phyloP scores from a whole-genome alignment of 2,329 filamentous ascomycete genomes.

The Pestalotiopsis sp. region DNA sequence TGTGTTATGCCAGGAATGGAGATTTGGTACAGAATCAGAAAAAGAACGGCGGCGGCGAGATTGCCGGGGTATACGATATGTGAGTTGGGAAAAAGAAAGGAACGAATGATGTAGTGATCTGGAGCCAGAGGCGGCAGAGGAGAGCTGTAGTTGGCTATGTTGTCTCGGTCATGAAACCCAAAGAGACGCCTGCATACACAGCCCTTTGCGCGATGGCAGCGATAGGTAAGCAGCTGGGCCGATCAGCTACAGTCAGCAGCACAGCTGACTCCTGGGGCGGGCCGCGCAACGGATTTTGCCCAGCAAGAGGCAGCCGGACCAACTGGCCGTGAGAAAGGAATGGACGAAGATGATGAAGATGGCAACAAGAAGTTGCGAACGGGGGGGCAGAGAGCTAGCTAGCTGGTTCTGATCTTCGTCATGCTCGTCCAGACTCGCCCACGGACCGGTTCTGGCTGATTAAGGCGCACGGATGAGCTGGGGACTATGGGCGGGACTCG shows the following conservation, averaged over 20 bases:
- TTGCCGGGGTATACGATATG: constrained; percentile 3
- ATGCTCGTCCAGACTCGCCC: neutral
- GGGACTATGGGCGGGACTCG: neutral
- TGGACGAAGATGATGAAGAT: neutral
- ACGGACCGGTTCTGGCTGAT: neutral
- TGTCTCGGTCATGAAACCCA: constrained; percentile 2
- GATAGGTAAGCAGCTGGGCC: neutral
- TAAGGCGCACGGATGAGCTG: neutral
- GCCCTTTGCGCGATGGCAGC: neutral
- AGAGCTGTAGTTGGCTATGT: constrained; percentile 1
- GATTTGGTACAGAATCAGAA: neutral
- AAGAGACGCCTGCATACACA: neutral
- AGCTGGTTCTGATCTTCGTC: neutral
- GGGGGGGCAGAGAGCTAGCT: neutral
- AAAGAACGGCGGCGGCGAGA: constrained; percentile 1
- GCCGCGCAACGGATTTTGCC: neutral
- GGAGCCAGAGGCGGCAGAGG: neutral
- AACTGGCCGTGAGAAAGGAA: neutral
- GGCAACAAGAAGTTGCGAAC: neutral
- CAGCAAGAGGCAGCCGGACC: neutral
- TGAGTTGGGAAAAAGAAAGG: neutral
- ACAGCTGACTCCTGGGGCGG: neutral
- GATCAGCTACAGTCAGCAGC: neutral
- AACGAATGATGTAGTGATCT: constrained; percentile 7
- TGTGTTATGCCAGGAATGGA: neutral